Percentiles rank a stretch among this genome's conserved stretches.
Conservation (phyloP, 1,139 yeast genomes). For the Geotrichum klebahnii region DNA sequence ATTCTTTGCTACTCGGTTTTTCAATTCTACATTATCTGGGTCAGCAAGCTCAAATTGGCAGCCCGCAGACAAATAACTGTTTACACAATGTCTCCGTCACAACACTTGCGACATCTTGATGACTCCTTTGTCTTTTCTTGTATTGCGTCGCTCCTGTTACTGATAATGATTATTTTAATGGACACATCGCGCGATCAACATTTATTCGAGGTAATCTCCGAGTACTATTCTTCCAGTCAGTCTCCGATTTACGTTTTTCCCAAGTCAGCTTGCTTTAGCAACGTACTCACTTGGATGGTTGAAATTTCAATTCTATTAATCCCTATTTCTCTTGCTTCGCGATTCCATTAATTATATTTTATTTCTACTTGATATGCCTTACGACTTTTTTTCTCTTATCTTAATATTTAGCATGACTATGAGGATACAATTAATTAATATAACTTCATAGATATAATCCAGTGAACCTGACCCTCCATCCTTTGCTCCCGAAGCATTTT, state of each 20-base stretch:
- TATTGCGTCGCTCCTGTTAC: neutral
- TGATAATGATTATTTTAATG: neutral
- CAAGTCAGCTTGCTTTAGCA: neutral
- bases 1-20: neutral
- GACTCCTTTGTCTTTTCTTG: neutral
- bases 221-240: neutral
- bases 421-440: too few relatives aligned
- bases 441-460: too few relatives aligned
- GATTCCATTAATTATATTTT: too few relatives aligned
- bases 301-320: neutral
- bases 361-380: too few relatives aligned
- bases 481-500: too few relatives aligned
- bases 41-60: neutral
- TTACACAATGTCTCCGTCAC: neutral
- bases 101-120: neutral
- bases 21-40: constrained; percentile 1
- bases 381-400: too few relatives aligned
- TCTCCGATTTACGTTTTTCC: neutral
- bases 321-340: too few relatives aligned
- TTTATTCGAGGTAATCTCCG: constrained; percentile 1
- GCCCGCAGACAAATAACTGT: neutral
- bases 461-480: too few relatives aligned
- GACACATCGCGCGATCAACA: constrained; percentile 5
- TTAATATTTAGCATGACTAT: too few relatives aligned
- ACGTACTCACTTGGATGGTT: neutral